Base-by-base conservation (phyloP, 306 rosid genomes). In the Pterocarpus macrocarpus region DNA sequence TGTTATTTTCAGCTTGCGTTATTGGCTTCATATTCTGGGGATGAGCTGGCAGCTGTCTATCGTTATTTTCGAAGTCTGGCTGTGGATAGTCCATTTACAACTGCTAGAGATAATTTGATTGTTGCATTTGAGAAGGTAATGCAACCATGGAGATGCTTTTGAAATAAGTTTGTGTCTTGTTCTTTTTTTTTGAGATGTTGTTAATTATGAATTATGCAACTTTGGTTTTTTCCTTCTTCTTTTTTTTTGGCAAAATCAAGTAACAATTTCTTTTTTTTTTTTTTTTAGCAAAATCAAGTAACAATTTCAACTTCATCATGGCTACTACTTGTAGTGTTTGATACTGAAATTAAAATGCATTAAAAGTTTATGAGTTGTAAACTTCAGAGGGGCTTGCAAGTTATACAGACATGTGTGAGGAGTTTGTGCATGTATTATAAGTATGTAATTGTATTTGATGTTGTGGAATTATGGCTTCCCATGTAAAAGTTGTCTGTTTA, bases 81-180 rank as follows among this genome's bases (percentile, higher is more conserved):
- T 4, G 94, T 92, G 86, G 98, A 93, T 43, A 85, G 88, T 80
- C 98, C 99, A 58, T 95, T 92, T 89, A 71, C 97, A 80, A 95
- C 99, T 55, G 98, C 99, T 8, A 93, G 98, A 70, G 99, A 95
- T 55, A 95, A 95, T 86, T 87, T 95, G 85, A 90, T 90, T 77
- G 91, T 95, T 67, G 98, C 97, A 43, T 95, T 93, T 88, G 99
- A 95, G 87, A 95, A 95, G 99, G 99, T 95, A 87, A 82, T 59
- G 16, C 41, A 28, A 49, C 33, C 36, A 7, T 28, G 55, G 3
- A 47, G 11, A 74, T 81, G 15, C 33, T 68, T 80, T 71, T 13
- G 58, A 69, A 22, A 22, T 22, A 22, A 22, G 28, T 22, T 22
- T 22, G 32, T 77, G 33, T 63, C 38, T 63, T 45, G 47, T 62